These are phyloP conservation scores for Pseudogymnoascus sp. DNA, from an alignment of 2,329 filamentous ascomycete species.

Conservation along the genomic window DNA sequence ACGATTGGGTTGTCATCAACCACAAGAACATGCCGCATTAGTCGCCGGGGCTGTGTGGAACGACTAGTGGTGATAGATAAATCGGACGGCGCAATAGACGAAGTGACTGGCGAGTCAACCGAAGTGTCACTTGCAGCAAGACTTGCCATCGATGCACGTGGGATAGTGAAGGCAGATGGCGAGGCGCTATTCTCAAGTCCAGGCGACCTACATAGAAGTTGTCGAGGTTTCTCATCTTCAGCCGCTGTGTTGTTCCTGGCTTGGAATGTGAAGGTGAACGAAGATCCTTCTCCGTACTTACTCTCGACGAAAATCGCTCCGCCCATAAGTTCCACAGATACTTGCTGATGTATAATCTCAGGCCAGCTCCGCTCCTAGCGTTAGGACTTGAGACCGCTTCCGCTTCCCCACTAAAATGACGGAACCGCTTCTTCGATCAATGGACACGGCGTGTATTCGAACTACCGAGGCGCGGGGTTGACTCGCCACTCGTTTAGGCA, in stretches of 20 bases:
- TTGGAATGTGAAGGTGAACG: conserved; percentile 67
- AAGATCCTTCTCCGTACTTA: conserved; percentile 60
- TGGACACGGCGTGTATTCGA: conserved; percentile 75
- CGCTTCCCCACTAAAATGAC: no score
- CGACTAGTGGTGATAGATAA: neutral
- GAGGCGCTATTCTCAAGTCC: neutral
- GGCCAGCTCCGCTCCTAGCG: conserved; percentile 72
- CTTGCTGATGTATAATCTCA: conserved; percentile 71
- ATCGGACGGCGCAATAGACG: neutral
- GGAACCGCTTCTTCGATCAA: no score
- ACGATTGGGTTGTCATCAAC: conserved; percentile 56
- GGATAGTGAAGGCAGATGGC: neutral
- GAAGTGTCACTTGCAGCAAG: neutral
- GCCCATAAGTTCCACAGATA: conserved; percentile 71
- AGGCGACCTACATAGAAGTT: no score
- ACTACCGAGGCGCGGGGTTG: no score
- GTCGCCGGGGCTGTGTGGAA: conserved; percentile 11
- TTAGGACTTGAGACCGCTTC: no score
- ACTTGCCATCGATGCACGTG: neutral
- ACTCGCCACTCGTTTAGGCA: no score
- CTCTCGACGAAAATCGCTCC: conserved; percentile 69
- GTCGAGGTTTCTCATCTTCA: conserved; percentile 13
- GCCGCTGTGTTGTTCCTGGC: conserved; percentile 32
- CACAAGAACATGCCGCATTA: conserved; percentile 35
- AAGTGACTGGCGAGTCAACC: neutral